Evolutionary conservation across 1,284 basidiomycete species (phyloP).

Genomic region (Omphalotus olearius): DNA sequence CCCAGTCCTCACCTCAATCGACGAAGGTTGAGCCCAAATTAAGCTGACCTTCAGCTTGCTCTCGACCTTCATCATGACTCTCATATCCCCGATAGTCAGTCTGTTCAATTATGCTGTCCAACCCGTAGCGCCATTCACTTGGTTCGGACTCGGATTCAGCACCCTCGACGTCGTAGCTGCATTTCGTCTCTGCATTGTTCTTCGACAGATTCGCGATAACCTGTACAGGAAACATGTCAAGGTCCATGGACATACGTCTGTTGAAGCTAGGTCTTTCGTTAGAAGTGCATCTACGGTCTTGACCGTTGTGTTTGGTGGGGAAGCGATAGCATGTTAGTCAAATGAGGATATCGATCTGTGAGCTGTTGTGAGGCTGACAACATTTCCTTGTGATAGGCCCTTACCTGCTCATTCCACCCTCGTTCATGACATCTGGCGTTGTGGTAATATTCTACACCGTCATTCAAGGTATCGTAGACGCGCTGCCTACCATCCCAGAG

Average conservation of each 20-base stretch:
- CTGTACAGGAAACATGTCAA: constrained; percentile 39
- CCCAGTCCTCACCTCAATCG: too few species aligned
- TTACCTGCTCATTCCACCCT: constrained; percentile 57
- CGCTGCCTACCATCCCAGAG: constrained; percentile 49
- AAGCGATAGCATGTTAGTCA: constrained; percentile 57
- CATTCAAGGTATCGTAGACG: constrained; percentile 56
- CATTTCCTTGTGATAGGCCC: constrained; percentile 40
- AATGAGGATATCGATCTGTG: neutral
- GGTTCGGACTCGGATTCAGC: constrained; percentile 56
- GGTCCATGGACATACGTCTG: constrained; percentile 25
- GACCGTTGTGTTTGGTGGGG: constrained; percentile 70
- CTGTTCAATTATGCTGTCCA: constrained; percentile 49
- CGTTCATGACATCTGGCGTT: constrained; percentile 65
- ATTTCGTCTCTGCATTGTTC: constrained; percentile 59
- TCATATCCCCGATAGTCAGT: constrained; percentile 42
- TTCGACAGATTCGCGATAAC: constrained; percentile 62
- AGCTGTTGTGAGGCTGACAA: neutral
- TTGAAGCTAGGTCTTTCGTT: constrained; percentile 53
- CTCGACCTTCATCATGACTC: constrained; percentile 21
- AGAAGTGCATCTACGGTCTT: constrained; percentile 54
- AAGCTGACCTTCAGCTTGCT: neutral
- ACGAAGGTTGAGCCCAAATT: too few species aligned
- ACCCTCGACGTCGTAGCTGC: constrained; percentile 63
- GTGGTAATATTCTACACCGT: constrained; percentile 51
- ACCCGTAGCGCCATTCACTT: constrained; percentile 65